These are phyloP conservation scores for Clathrus columnatus DNA, from an alignment of 768 basidiomycete species.

Conservation along the genomic window DNA sequence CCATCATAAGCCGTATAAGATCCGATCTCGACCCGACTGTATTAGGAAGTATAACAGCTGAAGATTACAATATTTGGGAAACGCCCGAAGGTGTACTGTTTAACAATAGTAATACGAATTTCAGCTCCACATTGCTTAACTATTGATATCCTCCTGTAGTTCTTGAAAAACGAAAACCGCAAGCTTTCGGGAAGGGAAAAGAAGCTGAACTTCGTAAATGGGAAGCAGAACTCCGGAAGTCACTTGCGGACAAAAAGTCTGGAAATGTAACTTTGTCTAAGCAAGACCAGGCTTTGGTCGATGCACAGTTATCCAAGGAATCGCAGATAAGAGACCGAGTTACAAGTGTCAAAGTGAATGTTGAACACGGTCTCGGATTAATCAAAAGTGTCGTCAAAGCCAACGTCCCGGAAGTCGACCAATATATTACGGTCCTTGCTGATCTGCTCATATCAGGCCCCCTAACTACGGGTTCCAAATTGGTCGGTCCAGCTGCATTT, in stretches of 20 bases:
- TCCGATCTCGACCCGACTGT: constrained; percentile 51
- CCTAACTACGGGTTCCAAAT: constrained; percentile 44
- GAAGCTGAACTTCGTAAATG: constrained; percentile 85
- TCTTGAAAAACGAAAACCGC: constrained; percentile 48
- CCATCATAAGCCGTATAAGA: constrained; percentile 57
- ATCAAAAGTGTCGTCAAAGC: constrained; percentile 51
- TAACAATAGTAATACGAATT: constrained; percentile 54
- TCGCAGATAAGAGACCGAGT: constrained; percentile 56
- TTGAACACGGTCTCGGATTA: constrained; percentile 64
- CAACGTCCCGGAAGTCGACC: constrained; percentile 41
- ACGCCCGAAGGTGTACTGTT: constrained; percentile 77
- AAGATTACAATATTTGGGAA: constrained; percentile 76
- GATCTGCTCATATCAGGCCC: constrained; percentile 57
- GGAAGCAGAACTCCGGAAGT: constrained; percentile 89
- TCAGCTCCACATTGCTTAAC: constrained; percentile 2
- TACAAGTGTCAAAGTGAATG: constrained; percentile 36
- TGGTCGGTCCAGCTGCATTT: constrained; percentile 59
- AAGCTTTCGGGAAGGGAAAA: constrained; percentile 64
- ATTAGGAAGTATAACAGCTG: constrained; percentile 57
- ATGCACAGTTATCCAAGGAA: constrained; percentile 79
- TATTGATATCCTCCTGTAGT: constrained; percentile 33
- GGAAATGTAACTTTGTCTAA: constrained; percentile 53
- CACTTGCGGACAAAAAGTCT: constrained; percentile 74
- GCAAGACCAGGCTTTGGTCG: constrained; percentile 75
- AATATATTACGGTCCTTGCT: constrained; percentile 50